phyloP scores from a whole-genome alignment of 2,329 filamentous ascomycete genomes.

The Trichoderma hamatum region DNA sequence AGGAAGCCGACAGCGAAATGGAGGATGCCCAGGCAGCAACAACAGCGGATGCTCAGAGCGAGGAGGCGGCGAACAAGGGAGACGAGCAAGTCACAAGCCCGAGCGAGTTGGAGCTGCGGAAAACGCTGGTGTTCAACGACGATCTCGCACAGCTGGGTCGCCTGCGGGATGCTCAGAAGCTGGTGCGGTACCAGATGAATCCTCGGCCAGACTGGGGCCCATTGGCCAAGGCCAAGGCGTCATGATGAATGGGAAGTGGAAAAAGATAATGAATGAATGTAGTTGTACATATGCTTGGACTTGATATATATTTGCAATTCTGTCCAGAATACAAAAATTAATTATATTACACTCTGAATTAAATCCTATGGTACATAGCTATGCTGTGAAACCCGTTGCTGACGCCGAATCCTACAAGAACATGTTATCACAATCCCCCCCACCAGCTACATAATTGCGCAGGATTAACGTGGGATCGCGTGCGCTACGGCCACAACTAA shows the following conservation, averaged over 20 bases:
- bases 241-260: slow-evolving; percentile 54
- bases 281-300: background rate
- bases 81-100: slow-evolving; percentile 31
- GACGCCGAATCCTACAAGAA: background rate
- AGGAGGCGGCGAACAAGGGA: slow-evolving; percentile 31
- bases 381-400: background rate
- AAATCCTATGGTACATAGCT: background rate
- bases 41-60: slow-evolving; percentile 23
- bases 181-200: slow-evolving; percentile 88
- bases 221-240: slow-evolving; percentile 62
- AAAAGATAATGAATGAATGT: background rate
- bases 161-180: slow-evolving; percentile 66
- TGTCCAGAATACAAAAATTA: background rate
- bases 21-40: slow-evolving; percentile 44
- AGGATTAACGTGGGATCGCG: slow-evolving; percentile 22
- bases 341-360: background rate
- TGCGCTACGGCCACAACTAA: slow-evolving; percentile 3
- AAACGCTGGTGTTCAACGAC: slow-evolving; percentile 75
- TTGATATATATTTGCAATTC: background rate
- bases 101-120: slow-evolving; percentile 50
- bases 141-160: slow-evolving; percentile 73
- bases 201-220: slow-evolving; percentile 94
- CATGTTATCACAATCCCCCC: slow-evolving; percentile 4
- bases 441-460: slow-evolving; percentile 26
- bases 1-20: slow-evolving; percentile 38